These are phyloP conservation scores for Mucor sp. DNA, from an alignment of 371 early-diverging fungal species.

Conservation along the genomic window DNA sequence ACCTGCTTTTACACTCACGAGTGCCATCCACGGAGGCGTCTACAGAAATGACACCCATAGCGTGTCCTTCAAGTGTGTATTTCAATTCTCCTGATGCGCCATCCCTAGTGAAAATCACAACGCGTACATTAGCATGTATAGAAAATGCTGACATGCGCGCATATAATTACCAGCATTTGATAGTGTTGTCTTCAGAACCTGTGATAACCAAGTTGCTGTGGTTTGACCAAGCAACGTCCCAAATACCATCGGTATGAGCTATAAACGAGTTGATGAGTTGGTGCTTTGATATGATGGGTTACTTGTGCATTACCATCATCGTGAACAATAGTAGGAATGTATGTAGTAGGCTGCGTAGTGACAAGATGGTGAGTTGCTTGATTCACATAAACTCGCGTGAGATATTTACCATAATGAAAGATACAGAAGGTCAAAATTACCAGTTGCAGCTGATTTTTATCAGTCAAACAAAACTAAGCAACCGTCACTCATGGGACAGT, in stretches of 20 bases:
- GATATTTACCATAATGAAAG: neutral
- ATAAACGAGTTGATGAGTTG: neutral
- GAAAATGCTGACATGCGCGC: neutral
- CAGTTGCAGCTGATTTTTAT: neutral
- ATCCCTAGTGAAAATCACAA: slow-evolving; percentile 51
- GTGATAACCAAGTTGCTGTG: slow-evolving; percentile 68
- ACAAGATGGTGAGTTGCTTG: neutral
- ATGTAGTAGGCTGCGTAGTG: slow-evolving; percentile 57
- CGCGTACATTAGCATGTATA: slow-evolving; percentile 2
- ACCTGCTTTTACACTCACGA: slow-evolving; percentile 37
- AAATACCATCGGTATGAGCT: slow-evolving; percentile 86
- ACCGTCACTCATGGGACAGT: neutral
- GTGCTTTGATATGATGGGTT: neutral
- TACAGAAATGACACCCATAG: slow-evolving; percentile 78
- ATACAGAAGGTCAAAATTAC: neutral
- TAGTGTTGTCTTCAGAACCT: slow-evolving; percentile 76
- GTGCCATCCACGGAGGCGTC: slow-evolving; percentile 67
- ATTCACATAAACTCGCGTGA: neutral
- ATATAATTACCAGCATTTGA: slow-evolving; percentile 74
- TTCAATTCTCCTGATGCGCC: slow-evolving; percentile 60
- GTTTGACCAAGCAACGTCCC: slow-evolving; percentile 80
- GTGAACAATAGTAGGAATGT: slow-evolving; percentile 55
- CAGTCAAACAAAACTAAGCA: neutral
- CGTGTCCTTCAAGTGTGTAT: slow-evolving; percentile 70
- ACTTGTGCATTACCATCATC: slow-evolving; percentile 49